Conservation (phyloP, 148 eudicot genomes). For the Rhododendron henanense region DNA sequence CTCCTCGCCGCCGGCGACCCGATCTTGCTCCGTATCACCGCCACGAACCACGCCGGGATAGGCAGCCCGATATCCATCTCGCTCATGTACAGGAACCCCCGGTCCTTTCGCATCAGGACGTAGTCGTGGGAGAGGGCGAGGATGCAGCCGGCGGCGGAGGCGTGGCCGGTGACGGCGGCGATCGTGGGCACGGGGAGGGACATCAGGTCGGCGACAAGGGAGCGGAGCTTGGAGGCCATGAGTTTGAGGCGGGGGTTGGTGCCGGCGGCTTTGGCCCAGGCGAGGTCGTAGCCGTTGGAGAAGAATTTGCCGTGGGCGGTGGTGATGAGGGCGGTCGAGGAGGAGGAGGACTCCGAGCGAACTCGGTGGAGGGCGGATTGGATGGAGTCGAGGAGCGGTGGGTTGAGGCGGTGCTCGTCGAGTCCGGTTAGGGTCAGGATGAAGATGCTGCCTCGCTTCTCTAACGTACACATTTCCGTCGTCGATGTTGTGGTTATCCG, state of each 20-base stretch:
- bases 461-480: slow-evolving; percentile 34
- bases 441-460: slow-evolving; percentile 45
- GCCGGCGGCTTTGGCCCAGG: slow-evolving; percentile 19
- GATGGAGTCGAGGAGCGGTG: slow-evolving; percentile 36
- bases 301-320: slow-evolving; percentile 60
- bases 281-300: slow-evolving; percentile 59
- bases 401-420: slow-evolving; percentile 51
- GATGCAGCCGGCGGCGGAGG: slow-evolving; percentile 45
- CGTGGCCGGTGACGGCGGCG: slow-evolving; percentile 61
- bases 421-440: slow-evolving; percentile 43
- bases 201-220: slow-evolving; percentile 33
- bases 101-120: slow-evolving; percentile 42
- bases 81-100: slow-evolving; percentile 55
- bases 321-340: slow-evolving; percentile 45
- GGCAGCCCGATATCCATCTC: slow-evolving; percentile 39
- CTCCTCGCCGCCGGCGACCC: slow-evolving; percentile 24
- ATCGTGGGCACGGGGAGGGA: slow-evolving; percentile 60
- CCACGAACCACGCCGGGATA: slow-evolving; percentile 32
- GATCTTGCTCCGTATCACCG: slow-evolving; percentile 22
- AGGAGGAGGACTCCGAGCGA: slow-evolving; percentile 22
- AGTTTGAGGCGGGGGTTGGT: slow-evolving; percentile 6
- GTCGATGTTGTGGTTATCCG: background rate
- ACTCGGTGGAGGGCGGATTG: slow-evolving; percentile 29
- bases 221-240: slow-evolving; percentile 36
- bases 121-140: slow-evolving; percentile 49